Base-by-base conservation (phyloP, 306 rosid species). In the Glycine latifolia region DNA sequence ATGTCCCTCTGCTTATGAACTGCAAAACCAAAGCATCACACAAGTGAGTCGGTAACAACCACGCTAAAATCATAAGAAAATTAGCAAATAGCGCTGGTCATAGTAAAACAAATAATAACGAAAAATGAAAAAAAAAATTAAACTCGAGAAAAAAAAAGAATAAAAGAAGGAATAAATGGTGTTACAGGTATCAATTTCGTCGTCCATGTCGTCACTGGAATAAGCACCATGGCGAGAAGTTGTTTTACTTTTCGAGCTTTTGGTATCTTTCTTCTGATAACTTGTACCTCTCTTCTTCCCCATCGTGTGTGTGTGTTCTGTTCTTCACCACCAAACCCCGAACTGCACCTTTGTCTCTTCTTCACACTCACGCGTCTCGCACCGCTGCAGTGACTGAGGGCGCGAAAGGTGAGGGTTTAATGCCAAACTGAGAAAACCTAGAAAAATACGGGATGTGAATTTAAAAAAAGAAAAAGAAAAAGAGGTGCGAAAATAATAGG, bases 161-260 rank as follows among this genome's bases (percentile, higher is more conserved):
- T 26, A 26, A 26, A 26, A 26, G 31, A 26, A 26, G 31, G 2
- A 65, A 14, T 5, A 56, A 78, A 68, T 7, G 15, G 58, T 82
- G 83, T 82, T 88, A 95, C 99, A 95, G n/a, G 91, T 88, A 85
- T 95, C 99, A 67, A 95, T 88, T 68, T 93, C 97, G 65, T 95
- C 97, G 73, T 93, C 94, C 93, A 95, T 91, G 68, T 88, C 93
- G 31, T 88, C 88, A 10, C 76, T 56, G 4, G 82, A 58, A 56
- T 79, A 79, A 5, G 37, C 75, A 5, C 31, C 75, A 54, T 66
- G 70, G 13, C 71, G 75, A 14, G 84, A 52, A 55, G 78, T 87
- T 39, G 62, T 83, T 82, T 85, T 89, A 8, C 31, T 26, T 26
- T 26, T 26, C 31, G 84, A 15, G 26, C 70, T 83, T 79, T 48